These are phyloP conservation scores for Pleurostoma richardsiae DNA, from an alignment of 2,329 filamentous ascomycete genomes.

Conservation along the genomic window DNA sequence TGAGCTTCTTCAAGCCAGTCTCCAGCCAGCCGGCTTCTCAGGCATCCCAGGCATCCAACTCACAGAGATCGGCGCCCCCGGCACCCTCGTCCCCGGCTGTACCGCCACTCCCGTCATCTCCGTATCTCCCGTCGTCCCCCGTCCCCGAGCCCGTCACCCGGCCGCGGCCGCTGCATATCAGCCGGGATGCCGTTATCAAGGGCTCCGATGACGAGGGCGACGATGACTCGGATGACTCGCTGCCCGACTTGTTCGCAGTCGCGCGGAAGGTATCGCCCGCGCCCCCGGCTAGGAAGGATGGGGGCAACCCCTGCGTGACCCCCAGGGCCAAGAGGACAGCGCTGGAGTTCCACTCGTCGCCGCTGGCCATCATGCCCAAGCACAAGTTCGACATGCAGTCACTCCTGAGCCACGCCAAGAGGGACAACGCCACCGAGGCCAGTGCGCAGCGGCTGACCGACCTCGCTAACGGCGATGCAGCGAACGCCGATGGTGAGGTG, in stretches of 20 bases:
- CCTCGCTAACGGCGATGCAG: slow-evolving; percentile 20
- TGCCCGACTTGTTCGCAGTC: slow-evolving; percentile 41
- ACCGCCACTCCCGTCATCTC: slow-evolving; percentile 5
- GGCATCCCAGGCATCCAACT: neutral
- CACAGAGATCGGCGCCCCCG: neutral
- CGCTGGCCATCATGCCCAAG: slow-evolving; percentile 44
- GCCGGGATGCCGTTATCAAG: slow-evolving; percentile 55
- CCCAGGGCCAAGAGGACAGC: slow-evolving; percentile 43
- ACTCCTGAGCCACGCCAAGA: slow-evolving; percentile 53
- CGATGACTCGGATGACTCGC: slow-evolving; percentile 56
- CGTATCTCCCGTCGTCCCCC: slow-evolving; percentile 14
- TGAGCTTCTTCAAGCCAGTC: slow-evolving; percentile 31
- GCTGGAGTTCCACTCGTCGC: slow-evolving; percentile 34
- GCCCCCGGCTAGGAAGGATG: slow-evolving; percentile 6
- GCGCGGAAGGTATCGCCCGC: slow-evolving; percentile 9
- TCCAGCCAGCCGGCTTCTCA: neutral
- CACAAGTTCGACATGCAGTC: slow-evolving; percentile 61
- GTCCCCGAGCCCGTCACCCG: slow-evolving; percentile 17
- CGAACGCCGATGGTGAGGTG: slow-evolving; percentile 3
- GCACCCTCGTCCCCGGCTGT: neutral
- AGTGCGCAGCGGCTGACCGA: slow-evolving; percentile 41
- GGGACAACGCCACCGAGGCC: slow-evolving; percentile 55
- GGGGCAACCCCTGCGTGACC: slow-evolving; percentile 26
- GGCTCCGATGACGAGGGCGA: slow-evolving; percentile 70
- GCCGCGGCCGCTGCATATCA: slow-evolving; percentile 18